phyloP scores from a whole-genome alignment of 1,284 basidiomycete genomes.

The Pulchroboletus neoregius region DNA sequence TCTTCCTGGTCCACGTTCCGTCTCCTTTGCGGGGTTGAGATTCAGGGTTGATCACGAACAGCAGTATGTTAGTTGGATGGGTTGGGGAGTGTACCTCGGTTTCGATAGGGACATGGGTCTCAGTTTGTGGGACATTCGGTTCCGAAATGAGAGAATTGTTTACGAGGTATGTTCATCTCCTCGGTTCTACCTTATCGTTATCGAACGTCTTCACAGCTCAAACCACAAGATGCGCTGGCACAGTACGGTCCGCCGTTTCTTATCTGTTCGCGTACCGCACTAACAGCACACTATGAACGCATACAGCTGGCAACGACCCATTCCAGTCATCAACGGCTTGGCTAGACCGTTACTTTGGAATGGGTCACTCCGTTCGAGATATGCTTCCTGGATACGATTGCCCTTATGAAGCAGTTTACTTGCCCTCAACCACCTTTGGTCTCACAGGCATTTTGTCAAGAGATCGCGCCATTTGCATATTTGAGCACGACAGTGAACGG shows the following conservation, averaged over 20 bases:
- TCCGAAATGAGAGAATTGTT: conserved; percentile 57
- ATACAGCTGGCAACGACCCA: conserved; percentile 58
- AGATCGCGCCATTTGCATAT: conserved; percentile 58
- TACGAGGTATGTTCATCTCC: conserved; percentile 46
- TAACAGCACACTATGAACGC: neutral
- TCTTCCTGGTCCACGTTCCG: conserved; percentile 56
- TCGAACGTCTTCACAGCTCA: conserved; percentile 37
- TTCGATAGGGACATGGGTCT: conserved; percentile 68
- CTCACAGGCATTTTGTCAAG: conserved; percentile 41
- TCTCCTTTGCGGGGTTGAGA: conserved; percentile 55
- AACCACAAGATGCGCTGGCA: conserved; percentile 58
- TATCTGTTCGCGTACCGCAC: neutral
- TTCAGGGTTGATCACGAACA: conserved; percentile 51
- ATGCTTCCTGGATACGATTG: conserved; percentile 65
- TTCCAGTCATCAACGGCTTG: conserved; percentile 60
- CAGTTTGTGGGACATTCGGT: conserved; percentile 62
- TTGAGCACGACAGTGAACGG: conserved; percentile 55
- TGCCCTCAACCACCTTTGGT: conserved; percentile 54
- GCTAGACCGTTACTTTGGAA: conserved; percentile 65
- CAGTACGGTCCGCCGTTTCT: conserved; percentile 46
- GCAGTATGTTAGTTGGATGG: conserved; percentile 64
- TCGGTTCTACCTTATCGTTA: neutral
- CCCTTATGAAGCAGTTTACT: conserved; percentile 54
- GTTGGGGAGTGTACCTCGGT: conserved; percentile 57
- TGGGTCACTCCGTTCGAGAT: conserved; percentile 52